A percentile compares a stretch with the other conserved stretches of the same genome.
Evolutionary conservation across 139 green algal species (phyloP).

Genomic region (Trebouxia sp.): DNA sequence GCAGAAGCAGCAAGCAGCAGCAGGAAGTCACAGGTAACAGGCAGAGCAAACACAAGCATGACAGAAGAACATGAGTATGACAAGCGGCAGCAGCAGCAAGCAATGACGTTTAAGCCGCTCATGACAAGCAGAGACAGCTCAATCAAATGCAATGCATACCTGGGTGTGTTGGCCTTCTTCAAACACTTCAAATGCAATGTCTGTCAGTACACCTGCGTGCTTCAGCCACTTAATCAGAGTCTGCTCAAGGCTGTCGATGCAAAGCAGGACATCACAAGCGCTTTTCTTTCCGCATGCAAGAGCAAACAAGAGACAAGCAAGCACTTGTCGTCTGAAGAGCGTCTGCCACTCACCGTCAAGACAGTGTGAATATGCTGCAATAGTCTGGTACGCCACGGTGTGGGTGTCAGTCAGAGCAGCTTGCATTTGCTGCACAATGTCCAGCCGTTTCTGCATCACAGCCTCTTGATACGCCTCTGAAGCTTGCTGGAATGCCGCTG

Average conservation of each 20-base stretch:
- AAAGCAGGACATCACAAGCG: no score
- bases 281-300: no score
- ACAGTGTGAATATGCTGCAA: constrained; percentile 14
- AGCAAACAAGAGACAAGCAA: no score
- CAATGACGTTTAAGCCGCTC: no score
- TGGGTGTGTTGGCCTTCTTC: neutral
- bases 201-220: neutral
- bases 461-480: constrained; percentile 4
- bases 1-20: no score
- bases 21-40: no score
- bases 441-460: neutral
- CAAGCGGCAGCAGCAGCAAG: no score
- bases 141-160: no score
- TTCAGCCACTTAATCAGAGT: no score
- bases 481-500: neutral
- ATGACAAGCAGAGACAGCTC: no score
- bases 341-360: neutral
- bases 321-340: neutral
- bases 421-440: neutral
- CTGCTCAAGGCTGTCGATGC: neutral
- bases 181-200: constrained; percentile 8
- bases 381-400: neutral
- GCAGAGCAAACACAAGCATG: no score
- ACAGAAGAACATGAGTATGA: no score
- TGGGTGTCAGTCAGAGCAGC: neutral